Percentiles rank a stretch among this genome's conserved stretches.
Conservation (phyloP, 208 protist genomes). For the Leishmania turanica region DNA sequence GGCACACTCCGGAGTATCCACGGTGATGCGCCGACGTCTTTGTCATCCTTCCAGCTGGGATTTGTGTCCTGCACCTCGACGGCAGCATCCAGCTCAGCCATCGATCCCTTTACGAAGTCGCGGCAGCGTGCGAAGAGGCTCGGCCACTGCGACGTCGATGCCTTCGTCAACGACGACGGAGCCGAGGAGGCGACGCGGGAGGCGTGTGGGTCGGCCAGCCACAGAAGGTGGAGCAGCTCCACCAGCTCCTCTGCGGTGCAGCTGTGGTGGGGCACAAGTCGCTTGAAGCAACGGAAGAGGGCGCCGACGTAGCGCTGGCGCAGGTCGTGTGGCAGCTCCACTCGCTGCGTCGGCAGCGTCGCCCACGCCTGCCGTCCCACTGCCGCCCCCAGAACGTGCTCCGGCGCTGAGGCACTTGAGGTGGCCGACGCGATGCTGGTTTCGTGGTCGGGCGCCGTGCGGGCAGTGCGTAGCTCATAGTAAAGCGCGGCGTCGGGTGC, state of each 20-base stretch:
- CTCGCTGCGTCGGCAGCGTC: slow-evolving; percentile 16
- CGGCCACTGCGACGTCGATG: slow-evolving; percentile 12
- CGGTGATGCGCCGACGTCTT: background rate
- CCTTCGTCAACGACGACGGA: background rate
- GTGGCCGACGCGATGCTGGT: background rate
- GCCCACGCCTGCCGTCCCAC: slow-evolving; percentile 5
- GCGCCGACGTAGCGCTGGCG: slow-evolving; percentile 28
- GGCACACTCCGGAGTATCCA: background rate
- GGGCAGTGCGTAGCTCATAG: slow-evolving; percentile 2
- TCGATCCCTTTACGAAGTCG: background rate
- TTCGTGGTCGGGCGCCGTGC: background rate
- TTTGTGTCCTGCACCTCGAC: background rate
- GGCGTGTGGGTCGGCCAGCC: slow-evolving; percentile 23
- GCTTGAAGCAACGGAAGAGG: slow-evolving; percentile 17
- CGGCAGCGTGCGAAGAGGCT: slow-evolving; percentile 6
- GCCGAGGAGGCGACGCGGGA: slow-evolving; percentile 5
- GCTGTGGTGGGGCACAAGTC: slow-evolving; percentile 8
- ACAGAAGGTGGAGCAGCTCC: slow-evolving; percentile 31
- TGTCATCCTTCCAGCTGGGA: background rate
- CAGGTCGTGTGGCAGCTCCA: slow-evolving; percentile 6
- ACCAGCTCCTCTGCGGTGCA: slow-evolving; percentile 14
- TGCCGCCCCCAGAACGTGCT: background rate
- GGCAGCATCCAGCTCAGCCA: background rate
- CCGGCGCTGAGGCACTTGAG: background rate
- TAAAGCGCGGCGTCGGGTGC: slow-evolving; percentile 9